Percentiles rank a stretch among this genome's conserved stretches.
Conservation (phyloP, 169 alveolate genomes). For the Plasmodium relictum region DNA sequence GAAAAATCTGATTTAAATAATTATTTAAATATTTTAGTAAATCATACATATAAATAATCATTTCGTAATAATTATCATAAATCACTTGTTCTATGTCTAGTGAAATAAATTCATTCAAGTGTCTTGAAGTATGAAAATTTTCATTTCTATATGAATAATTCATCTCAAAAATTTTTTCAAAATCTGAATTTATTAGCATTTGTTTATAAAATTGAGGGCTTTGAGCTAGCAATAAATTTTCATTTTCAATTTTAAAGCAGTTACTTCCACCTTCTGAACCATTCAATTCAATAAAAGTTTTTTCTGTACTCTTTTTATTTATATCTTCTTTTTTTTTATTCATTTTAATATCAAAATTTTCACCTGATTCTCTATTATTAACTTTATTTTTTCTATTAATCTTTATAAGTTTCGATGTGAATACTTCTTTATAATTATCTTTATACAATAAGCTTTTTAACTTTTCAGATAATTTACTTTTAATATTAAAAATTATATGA, state of each 20-base stretch:
- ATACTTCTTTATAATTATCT: constrained; percentile 39
- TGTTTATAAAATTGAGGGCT: constrained; percentile 64
- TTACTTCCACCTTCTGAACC: constrained; percentile 56
- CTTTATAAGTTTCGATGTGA: constrained; percentile 21
- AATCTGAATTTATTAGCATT: constrained; percentile 49
- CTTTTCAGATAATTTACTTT: constrained; percentile 10
- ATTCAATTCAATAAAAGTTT: not conserved
- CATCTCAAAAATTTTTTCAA: constrained; percentile 34
- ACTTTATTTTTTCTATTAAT: not conserved
- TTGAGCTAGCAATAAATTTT: constrained; percentile 39
- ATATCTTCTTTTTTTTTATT: not conserved
- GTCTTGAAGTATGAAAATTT: constrained; percentile 40
- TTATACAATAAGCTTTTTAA: constrained; percentile 2
- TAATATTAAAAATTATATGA: constrained; percentile 29
- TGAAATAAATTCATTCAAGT: constrained; percentile 51
- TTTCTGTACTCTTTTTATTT: not conserved
- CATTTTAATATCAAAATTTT: too few relatives aligned
- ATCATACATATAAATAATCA: constrained; percentile 36
- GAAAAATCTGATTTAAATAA: not conserved
- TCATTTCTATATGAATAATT: constrained; percentile 60
- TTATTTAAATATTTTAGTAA: not conserved
- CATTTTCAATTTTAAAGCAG: constrained; percentile 31
- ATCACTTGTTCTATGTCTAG: constrained; percentile 36
- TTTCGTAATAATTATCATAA: constrained; percentile 45
- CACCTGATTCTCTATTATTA: not conserved